A percentile compares a stretch with the other conserved stretches of the same genome.
These are phyloP conservation scores for Mortierella sp. DNA, from an alignment of 371 early-diverging fungal genomes.

Conservation along the genomic window DNA sequence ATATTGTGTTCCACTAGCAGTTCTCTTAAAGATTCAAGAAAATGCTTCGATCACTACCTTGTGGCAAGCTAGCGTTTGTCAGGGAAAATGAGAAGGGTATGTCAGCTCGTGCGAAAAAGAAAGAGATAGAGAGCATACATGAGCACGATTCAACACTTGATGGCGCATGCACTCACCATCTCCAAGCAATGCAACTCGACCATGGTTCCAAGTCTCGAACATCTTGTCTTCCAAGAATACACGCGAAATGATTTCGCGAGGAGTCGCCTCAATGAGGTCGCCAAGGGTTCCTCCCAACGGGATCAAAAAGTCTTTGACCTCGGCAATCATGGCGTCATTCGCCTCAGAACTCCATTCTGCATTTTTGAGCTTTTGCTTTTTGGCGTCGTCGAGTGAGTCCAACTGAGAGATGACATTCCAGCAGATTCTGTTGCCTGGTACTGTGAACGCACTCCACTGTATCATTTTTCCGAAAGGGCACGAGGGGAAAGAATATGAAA, in stretches of 20 bases:
- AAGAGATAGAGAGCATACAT: background rate
- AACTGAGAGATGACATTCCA: slow-evolving; percentile 15
- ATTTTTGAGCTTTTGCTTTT: background rate
- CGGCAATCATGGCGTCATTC: slow-evolving; percentile 23
- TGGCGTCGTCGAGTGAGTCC: background rate
- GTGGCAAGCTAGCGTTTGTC: background rate
- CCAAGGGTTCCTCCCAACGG: slow-evolving; percentile 18
- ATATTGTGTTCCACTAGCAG: background rate
- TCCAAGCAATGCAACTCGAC: slow-evolving; percentile 9
- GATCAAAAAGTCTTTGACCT: slow-evolving; percentile 21
- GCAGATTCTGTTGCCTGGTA: slow-evolving; percentile 15
- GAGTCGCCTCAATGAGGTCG: slow-evolving; percentile 26
- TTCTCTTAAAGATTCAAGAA: background rate
- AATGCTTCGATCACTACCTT: background rate
- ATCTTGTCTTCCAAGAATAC: slow-evolving; percentile 25
- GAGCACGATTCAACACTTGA: background rate
- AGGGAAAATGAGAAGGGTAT: background rate
- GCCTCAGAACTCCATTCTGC: slow-evolving; percentile 27
- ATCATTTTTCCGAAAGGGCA: background rate
- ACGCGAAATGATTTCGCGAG: slow-evolving; percentile 15
- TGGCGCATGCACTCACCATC: background rate
- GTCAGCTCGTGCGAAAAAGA: background rate
- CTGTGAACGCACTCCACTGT: slow-evolving; percentile 18
- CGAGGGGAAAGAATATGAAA: background rate
- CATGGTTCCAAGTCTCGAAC: slow-evolving; percentile 19